Conservation (phyloP, 2,329 filamentous ascomycete genomes). For the Neopestalotiopsis sp. region DNA sequence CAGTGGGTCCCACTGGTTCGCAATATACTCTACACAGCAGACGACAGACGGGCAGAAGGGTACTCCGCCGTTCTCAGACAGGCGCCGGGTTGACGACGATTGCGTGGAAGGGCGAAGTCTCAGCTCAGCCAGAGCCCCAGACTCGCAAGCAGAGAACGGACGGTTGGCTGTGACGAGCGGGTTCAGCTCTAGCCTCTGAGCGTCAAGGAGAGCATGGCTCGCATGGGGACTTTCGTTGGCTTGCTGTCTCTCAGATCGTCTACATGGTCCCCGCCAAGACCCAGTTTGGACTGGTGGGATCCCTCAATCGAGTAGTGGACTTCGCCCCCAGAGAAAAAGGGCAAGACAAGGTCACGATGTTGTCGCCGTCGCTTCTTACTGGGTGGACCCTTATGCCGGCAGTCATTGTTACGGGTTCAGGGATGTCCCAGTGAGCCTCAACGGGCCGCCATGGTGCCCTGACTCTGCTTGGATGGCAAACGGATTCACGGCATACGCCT, state of each 20-base stretch:
- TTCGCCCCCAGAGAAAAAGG: neutral
- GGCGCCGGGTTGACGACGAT: neutral
- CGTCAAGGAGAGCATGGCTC: neutral
- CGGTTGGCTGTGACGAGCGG: neutral
- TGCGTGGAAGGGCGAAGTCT: slow-evolving; percentile 1
- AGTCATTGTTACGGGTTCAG: slow-evolving; percentile 1
- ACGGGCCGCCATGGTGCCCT: neutral
- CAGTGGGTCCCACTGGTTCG: neutral
- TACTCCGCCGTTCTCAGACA: slow-evolving; percentile 9
- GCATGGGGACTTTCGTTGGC: neutral
- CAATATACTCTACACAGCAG: slow-evolving; percentile 14
- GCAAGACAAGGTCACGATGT: neutral
- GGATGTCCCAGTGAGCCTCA: neutral
- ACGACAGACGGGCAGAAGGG: neutral
- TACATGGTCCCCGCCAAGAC: neutral
- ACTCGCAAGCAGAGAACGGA: neutral
- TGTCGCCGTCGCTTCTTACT: neutral
- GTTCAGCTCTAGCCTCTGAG: neutral
- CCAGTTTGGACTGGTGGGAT: neutral
- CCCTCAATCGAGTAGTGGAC: neutral
- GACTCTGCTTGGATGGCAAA: neutral
- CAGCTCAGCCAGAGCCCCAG: slow-evolving; percentile 1
- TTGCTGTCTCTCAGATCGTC: neutral
- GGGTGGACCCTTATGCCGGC: slow-evolving; percentile 8
- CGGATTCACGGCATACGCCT: neutral